Base-by-base conservation (phyloP, 805 yeast genomes). In the Candida peoriensis region DNA sequence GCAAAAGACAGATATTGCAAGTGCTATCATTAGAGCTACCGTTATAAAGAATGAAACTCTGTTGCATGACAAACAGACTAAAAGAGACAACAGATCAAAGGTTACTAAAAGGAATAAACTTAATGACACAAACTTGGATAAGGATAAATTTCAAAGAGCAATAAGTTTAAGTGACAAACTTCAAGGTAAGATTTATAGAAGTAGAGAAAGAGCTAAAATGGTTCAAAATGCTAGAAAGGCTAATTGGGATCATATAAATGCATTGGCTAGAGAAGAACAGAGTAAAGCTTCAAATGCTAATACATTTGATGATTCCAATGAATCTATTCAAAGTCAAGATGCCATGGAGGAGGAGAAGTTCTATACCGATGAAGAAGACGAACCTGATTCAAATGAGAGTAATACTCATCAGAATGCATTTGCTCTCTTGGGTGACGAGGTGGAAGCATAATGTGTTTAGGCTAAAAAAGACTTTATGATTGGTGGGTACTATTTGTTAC, bases 161-260 rank as follows among this genome's bases (percentile, higher is more conserved):
- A 52, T 70, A 24, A 68, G 68, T 39, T 45, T 78, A 18, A 68
- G 68, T 19, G 84, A 81, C 22, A 69, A 70, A 31, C 61, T 81
- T 34, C 68, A 75, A 14, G 69, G 72, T 28, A 82, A 81, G 53
- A 79, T 81, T 26, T 73, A 73, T 43, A 76, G 74, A 46, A 76
- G 86, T 44, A 72, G 78, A 19, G 68, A 70, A 30, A 70, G 86
- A 50, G 79, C 85, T 16, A 78, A 68, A 47, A 72, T 64, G 45
- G 76, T 81, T 20, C 81, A 75, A 47, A 61, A 57, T 15, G 66
- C 81, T 9, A 68, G 93, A 57, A 81, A 80, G 54, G 61, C 84
- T 0, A 80, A 76, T 12, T 82, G 90, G 93, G 88, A 81, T 32
- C 61, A 67, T 28, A 78, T 80, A 36, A 82, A 81, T 52, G 63